Percentiles rank a stretch among this genome's conserved stretches.
Evolutionary conservation across 164 flowering plant genomes (phyloP).

Genomic region (Nelumbo lutea): DNA sequence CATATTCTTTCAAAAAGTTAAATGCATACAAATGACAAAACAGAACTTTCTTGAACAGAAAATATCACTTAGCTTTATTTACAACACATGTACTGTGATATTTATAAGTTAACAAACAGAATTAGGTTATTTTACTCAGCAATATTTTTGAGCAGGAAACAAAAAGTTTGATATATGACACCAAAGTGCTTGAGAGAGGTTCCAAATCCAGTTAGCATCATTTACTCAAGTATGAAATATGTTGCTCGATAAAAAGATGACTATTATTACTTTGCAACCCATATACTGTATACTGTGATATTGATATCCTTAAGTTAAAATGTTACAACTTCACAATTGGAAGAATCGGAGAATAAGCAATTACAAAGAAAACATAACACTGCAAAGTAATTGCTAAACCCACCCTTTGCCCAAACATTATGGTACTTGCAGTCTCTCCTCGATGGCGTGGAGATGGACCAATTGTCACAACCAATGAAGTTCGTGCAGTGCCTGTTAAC

Average conservation of each 20-base stretch:
- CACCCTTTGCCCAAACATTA: constrained; percentile 96
- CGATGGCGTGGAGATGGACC: constrained; percentile 98
- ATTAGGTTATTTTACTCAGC: no score
- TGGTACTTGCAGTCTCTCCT: constrained; percentile 96
- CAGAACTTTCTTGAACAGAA: no score
- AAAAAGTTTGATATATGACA: no score
- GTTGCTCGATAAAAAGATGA: neutral
- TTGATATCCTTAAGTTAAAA: neutral
- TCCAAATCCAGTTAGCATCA: no score
- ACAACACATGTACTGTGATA: no score
- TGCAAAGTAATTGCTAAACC: constrained; percentile 13
- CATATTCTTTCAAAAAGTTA: no score
- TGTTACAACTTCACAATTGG: neutral
- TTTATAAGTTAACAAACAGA: no score
- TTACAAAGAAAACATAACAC: neutral
- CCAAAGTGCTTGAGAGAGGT: no score
- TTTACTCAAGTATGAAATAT: no score
- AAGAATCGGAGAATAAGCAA: neutral
- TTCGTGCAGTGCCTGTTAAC: constrained; percentile 85
- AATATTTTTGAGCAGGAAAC: no score
- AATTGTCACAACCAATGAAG: constrained; percentile 84
- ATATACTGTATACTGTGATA: neutral
- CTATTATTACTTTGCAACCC: neutral
- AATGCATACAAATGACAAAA: no score
- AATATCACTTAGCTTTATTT: no score